phyloP scores from a whole-genome alignment of 192 early-diverging fungal genomes.

The Dissophora ornata region DNA sequence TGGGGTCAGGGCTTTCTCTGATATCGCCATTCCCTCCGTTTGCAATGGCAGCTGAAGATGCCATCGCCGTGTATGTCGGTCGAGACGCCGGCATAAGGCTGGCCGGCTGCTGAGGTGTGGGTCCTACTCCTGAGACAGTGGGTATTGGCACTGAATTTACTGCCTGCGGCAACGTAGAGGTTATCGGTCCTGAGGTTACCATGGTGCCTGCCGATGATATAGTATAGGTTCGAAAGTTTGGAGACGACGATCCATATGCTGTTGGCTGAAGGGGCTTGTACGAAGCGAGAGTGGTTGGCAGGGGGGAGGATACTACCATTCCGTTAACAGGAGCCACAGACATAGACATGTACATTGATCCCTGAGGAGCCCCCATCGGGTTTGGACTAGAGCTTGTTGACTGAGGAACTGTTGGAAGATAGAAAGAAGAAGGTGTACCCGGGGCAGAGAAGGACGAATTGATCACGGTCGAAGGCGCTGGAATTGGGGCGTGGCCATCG shows the following conservation, averaged over 20 bases:
- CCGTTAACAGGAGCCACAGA: conserved; percentile 3
- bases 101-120: neutral
- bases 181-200: neutral
- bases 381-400: neutral
- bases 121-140: neutral
- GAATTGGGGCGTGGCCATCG: conserved; percentile 15
- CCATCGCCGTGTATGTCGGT: conserved; percentile 22
- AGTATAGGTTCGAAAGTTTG: neutral
- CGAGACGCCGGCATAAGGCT: conserved; percentile 16
- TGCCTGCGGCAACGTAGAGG: neutral
- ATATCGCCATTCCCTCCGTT: neutral
- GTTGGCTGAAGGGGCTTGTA: conserved; percentile 40
- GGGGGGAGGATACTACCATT: neutral
- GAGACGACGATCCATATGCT: conserved; percentile 3
- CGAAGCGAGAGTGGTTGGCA: conserved; percentile 22
- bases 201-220: neutral
- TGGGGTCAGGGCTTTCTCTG: neutral
- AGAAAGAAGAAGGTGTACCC: neutral
- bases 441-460: conserved; percentile 19
- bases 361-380: neutral
- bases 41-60: conserved; percentile 9
- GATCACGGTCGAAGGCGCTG: neutral
- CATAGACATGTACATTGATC: conserved; percentile 10
- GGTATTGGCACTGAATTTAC: neutral
- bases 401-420: conserved; percentile 2